Evolutionary conservation across 345 rosid species (phyloP), one percentile per base, ranked within the genome.

Genomic region (Arabis alpina): DNA sequence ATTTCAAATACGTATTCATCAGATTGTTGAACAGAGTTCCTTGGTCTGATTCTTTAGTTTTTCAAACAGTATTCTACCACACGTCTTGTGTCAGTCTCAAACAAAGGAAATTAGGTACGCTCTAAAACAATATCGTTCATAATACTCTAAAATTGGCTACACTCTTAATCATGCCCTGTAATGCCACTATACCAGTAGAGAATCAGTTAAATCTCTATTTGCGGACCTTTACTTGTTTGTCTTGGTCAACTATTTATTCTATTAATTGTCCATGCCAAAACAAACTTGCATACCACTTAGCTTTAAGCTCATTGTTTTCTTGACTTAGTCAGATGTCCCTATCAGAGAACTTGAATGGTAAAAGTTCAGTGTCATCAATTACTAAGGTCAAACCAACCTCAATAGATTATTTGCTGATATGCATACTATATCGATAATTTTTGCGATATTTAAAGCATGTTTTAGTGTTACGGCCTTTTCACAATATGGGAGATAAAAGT

Each of bases 241-340:
- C 40, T 64, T 54, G 6, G 40, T 75, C 61, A 68, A 44, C 11
- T 14, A 15, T 15, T 12, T 74, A 52, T 34, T 45, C 11, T 52
- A 11, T 52, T 44, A 16, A 12, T 36, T 19, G 1, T 52, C 34
- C 14, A 30, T 52, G 42, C 23, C 16, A 41, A 51, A 27, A 43
- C 10, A 61, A 44, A 66, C 67, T 59, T 59, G 72, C 68, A 44
- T 52, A 73, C 60, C 67, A 58, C 66, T 57, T 49, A 44, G 28
- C 59, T 39, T 45, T 25, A 54, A 23, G 25, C 69, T 75, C 45
- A 68, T 61, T 75, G 70, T 64, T 61, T 70, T 48, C 8, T 44
- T 74, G 74, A 74, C 54, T 61, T 16, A 16, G 64, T 68, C 69
- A 68, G 28, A 61, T 68, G 65, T 54, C 79, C 11, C 5, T 68